A percentile compares a stretch with the other conserved stretches of the same genome.
Conservation (phyloP, 176 grass and related monocot species). For the Poa annua region DNA sequence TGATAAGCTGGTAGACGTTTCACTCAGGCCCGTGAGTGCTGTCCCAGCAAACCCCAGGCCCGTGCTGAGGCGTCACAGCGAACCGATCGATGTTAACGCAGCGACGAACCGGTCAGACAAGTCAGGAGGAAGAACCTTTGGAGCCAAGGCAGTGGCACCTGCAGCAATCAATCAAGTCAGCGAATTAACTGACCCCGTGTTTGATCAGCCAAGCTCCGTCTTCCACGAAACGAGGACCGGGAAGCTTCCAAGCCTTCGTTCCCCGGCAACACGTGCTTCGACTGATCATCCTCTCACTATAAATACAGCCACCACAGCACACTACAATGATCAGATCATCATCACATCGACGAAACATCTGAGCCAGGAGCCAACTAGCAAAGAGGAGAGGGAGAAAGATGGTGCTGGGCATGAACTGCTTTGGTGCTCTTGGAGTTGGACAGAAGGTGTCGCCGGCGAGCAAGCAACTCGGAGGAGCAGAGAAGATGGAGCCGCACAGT, state of each 20-base stretch:
- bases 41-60: not conserved
- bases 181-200: not conserved
- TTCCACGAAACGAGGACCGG: not conserved
- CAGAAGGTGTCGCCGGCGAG: not conserved
- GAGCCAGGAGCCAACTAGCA: not conserved
- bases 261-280: not conserved
- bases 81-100: not conserved
- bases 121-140: not conserved
- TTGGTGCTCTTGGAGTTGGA: not conserved
- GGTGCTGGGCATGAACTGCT: constrained; percentile 29
- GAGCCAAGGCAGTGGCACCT: not conserved
- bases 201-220: not conserved
- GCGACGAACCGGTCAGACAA: not conserved
- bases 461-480: not conserved
- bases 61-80: not conserved
- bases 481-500: not conserved
- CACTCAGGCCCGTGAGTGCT: not conserved
- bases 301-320: not conserved
- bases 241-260: constrained; percentile 9
- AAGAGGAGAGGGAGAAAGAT: not conserved
- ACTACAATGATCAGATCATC: not conserved
- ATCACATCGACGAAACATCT: no score
- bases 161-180: not conserved
- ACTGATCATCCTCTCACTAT: not conserved
- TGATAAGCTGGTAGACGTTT: not conserved